Base-by-base conservation (phyloP, 495 filamentous ascomycete species). In the Hypoxylon perforatum region DNA sequence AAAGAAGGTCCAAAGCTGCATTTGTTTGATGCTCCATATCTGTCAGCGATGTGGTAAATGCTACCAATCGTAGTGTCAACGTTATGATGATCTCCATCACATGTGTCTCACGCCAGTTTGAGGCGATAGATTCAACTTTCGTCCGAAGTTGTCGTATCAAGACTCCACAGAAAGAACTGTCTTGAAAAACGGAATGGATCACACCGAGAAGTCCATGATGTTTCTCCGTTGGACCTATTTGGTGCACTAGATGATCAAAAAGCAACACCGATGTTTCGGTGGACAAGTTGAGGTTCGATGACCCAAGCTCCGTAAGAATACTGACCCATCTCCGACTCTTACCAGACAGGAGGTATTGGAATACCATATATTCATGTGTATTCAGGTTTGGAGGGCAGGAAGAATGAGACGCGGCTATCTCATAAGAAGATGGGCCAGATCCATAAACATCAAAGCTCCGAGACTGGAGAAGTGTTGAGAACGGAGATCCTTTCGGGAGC, bases 61-160 rank as follows among this genome's bases (percentile, higher is more conserved):
- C 42, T 18, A 60, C 17, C 4, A 83, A 3, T 60, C 75, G 57
- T 11, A 82, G 63, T 5, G 57, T 50, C 1, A 86, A 51, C 0
- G 78, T 81, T 35, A 85, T 76, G 3, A 85, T 38, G 3, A 76
- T 75, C 11, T 81, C 79, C 82, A 86, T 84, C 6, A 76, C 65
- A 51, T 81, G 63, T 0, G 61, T 68, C 53, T 88, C 86, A 18
- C 86, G 78, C 84, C 82, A 87, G 60, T 84, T 87, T 3, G 74
- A 68, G 9, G 67, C 65, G 15, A 87, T 75, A 22, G 18, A 69
- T 1, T 73, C 56, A 0, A 87, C 60, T 11, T 81, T 79, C 6
- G 55, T 23, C 3, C 67, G 56, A 6, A 87, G 65, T 36, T 84
- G 80, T 6, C 77, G 74, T 3, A 77, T 11, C 0, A 88, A 49